phyloP scores from a whole-genome alignment of 306 rosid species.

The Dicorynia guianensis region DNA sequence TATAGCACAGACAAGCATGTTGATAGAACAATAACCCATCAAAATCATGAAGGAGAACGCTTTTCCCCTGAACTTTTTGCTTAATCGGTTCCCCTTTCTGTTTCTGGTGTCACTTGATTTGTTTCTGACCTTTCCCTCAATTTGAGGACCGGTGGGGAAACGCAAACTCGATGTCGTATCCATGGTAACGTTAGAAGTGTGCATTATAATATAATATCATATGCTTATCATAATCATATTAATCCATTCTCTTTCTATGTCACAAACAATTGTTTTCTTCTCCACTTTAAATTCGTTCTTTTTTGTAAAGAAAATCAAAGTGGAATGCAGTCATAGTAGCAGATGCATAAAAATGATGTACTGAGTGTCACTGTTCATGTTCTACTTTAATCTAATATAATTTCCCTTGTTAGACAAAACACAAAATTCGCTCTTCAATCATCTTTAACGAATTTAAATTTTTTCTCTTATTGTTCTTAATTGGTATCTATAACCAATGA shows the following conservation, averaged over 20 bases:
- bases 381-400: too few species aligned
- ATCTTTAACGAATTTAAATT: too few species aligned
- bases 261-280: neutral
- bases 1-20: constrained; percentile 72
- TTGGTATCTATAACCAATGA: too few species aligned
- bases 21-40: constrained; percentile 46
- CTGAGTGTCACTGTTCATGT: too few species aligned
- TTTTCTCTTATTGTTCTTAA: too few species aligned
- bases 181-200: constrained; percentile 32
- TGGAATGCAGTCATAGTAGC: too few species aligned
- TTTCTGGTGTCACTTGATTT: constrained; percentile 43
- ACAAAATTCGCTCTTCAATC: too few species aligned
- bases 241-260: constrained; percentile 11
- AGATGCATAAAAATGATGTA: too few species aligned
- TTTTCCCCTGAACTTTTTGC: constrained; percentile 45
- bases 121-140: constrained; percentile 57
- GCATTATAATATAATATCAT: constrained; percentile 9
- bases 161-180: constrained; percentile 29
- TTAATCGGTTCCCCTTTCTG: constrained; percentile 39
- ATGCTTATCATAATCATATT: constrained; percentile 10
- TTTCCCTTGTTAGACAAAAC: too few species aligned
- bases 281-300: too few species aligned
- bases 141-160: constrained; percentile 51
- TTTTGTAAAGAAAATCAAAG: too few species aligned
- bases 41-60: constrained; percentile 39